Evolutionary conservation across 1,139 yeast genomes (phyloP).

Genomic region (Suhomyces kunorum): DNA sequence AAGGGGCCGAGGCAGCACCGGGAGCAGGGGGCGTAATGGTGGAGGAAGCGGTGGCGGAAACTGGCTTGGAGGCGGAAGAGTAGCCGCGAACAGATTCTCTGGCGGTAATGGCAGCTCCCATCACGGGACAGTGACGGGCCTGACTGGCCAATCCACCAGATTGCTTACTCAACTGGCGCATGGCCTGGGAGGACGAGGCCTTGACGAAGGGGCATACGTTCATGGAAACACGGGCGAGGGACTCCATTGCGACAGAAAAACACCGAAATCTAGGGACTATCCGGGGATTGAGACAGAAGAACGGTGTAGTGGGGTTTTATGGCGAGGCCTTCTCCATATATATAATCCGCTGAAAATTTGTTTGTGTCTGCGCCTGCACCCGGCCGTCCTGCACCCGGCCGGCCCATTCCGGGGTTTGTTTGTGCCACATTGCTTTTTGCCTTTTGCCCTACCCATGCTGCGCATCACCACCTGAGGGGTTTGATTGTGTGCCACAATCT

Average conservation of each 20-base stretch:
- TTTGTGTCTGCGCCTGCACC: constrained; percentile 6
- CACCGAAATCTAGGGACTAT: not conserved
- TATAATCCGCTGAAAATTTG: constrained; percentile 11
- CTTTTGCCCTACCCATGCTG: constrained; percentile 2
- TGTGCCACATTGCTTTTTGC: constrained; percentile 4
- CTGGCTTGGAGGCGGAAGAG: constrained; percentile 59
- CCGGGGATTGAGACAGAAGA: no score
- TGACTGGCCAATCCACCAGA: constrained; percentile 54
- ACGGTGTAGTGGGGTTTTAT: no score
- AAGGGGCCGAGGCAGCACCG: constrained; percentile 29
- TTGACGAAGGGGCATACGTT: constrained; percentile 84
- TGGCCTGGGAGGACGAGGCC: constrained; percentile 61
- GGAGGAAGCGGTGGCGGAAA: constrained; percentile 48
- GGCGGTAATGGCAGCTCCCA: constrained; percentile 70
- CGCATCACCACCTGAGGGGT: constrained; percentile 4
- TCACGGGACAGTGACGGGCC: constrained; percentile 83
- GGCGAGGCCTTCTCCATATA: constrained; percentile 2
- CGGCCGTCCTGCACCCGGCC: constrained; percentile 7
- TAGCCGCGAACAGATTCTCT: constrained; percentile 44
- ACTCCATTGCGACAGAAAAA: constrained; percentile 61
- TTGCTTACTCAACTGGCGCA: constrained; percentile 50
- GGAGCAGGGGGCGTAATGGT: constrained; percentile 6
- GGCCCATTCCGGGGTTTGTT: not conserved
- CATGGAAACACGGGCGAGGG: constrained; percentile 75
- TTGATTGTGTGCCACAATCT: constrained; percentile 3